phyloP scores from a whole-genome alignment of 202 grass and related monocot genomes.

The Miscanthus sacchariflorus region DNA sequence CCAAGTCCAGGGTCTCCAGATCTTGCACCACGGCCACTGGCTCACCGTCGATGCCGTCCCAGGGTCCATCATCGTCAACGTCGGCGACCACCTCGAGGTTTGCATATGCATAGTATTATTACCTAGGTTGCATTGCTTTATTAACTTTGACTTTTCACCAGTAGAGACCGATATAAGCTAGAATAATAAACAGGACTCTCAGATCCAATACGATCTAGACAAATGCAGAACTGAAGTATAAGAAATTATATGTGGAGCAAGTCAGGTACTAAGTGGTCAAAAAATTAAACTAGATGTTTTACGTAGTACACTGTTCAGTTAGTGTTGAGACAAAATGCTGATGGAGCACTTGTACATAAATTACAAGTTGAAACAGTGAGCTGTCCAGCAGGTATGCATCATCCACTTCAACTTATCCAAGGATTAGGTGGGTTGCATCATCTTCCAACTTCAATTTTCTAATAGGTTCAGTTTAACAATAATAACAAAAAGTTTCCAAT shows the following conservation, averaged over 20 bases:
- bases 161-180: neutral
- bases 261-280: neutral
- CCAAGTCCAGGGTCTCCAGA: conserved; percentile 71
- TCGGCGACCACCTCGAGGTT: conserved; percentile 95
- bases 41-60: conserved; percentile 69
- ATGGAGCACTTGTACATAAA: neutral
- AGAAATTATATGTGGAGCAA: too few species aligned
- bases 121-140: too few species aligned
- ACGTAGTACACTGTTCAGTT: neutral
- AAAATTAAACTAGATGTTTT: neutral
- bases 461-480: neutral
- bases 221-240: neutral
- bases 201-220: neutral
- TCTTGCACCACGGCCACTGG: conserved; percentile 59
- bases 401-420: neutral
- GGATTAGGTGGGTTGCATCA: neutral
- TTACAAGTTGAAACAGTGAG: neutral
- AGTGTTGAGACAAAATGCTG: neutral
- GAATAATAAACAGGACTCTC: neutral
- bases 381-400: neutral
- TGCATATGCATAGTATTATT: neutral
- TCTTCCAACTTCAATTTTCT: neutral
- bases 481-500: neutral
- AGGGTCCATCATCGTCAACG: conserved; percentile 64
- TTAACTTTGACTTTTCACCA: neutral